Percentiles rank a stretch among this genome's conserved stretches.
Evolutionary conservation across 2,329 filamentous ascomycete genomes (phyloP).

Genomic region (Colletotrichum echinochloae): DNA sequence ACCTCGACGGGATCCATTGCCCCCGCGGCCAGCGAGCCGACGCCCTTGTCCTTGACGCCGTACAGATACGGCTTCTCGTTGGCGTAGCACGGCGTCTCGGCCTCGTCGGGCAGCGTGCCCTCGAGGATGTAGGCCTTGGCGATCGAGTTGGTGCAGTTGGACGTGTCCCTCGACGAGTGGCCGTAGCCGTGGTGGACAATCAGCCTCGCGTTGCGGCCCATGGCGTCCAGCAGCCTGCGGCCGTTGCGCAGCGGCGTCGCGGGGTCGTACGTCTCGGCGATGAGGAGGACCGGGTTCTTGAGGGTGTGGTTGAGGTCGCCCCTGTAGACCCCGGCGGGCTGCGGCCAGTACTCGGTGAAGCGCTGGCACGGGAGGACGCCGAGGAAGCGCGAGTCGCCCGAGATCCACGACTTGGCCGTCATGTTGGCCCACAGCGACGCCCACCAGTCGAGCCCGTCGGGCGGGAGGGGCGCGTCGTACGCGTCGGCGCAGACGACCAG

Average conservation of each 20-base stretch:
- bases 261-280: constrained; percentile 63
- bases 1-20: constrained; percentile 16
- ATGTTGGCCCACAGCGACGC: constrained; percentile 60
- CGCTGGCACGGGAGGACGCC: constrained; percentile 60
- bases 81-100: constrained; percentile 60
- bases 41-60: constrained; percentile 43
- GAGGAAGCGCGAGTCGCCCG: constrained; percentile 61
- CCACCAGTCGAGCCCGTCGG: constrained; percentile 59
- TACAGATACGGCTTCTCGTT: constrained; percentile 62
- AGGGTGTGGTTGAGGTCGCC: constrained; percentile 59
- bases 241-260: constrained; percentile 63
- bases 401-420: constrained; percentile 58
- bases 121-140: constrained; percentile 55
- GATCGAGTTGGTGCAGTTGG: constrained; percentile 58
- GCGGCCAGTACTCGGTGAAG: constrained; percentile 58
- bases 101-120: constrained; percentile 54
- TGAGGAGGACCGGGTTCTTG: constrained; percentile 58
- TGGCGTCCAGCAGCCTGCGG: constrained; percentile 55
- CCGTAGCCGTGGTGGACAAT: constrained; percentile 64
- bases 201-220: constrained; percentile 61
- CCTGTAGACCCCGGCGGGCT: constrained; percentile 60
- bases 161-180: constrained; percentile 59
- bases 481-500: constrained; percentile 61
- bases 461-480: constrained; percentile 56
- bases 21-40: not conserved